Conservation (phyloP, 352 stramenopile genomes). For the Globisporangium camurandrum region DNA sequence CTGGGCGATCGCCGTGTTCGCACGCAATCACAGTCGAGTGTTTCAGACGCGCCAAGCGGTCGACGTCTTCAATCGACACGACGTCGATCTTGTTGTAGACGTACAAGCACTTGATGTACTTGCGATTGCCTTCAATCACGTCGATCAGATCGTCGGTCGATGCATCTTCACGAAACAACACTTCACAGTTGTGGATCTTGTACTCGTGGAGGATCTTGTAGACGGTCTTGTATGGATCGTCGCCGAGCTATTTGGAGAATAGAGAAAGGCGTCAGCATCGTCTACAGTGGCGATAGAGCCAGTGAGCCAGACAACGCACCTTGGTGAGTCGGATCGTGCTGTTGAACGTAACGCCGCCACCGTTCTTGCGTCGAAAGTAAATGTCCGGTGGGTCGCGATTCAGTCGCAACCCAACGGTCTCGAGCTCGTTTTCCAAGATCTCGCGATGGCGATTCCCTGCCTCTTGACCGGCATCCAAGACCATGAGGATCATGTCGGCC, state of each 20-base stretch:
- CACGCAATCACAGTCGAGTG: constrained; percentile 97
- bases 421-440: constrained; percentile 98
- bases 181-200: constrained; percentile 96
- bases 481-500: constrained; percentile 99
- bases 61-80: constrained; percentile 98
- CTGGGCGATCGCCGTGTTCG: constrained; percentile 59
- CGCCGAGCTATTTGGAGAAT: constrained; percentile 42
- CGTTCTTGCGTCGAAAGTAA: constrained; percentile 93
- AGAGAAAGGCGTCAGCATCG: constrained; percentile 1
- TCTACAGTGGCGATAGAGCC: not conserved
- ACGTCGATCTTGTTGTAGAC: constrained; percentile 99
- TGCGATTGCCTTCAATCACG: constrained; percentile 97
- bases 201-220: constrained; percentile 95
- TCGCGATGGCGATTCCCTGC: constrained; percentile 94
- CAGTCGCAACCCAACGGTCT: constrained; percentile 96
- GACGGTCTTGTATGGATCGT: constrained; percentile 84
- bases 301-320: constrained; percentile 19
- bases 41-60: constrained; percentile 92
- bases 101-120: constrained; percentile 99
- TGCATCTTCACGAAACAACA: constrained; percentile 96
- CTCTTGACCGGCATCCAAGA: constrained; percentile 97
- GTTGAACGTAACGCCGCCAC: constrained; percentile 95
- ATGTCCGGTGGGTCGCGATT: constrained; percentile 97
- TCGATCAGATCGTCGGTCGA: constrained; percentile 98
- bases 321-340: constrained; percentile 93